Conservation (phyloP, 345 rosid species). For the Ceriops tagal region DNA sequence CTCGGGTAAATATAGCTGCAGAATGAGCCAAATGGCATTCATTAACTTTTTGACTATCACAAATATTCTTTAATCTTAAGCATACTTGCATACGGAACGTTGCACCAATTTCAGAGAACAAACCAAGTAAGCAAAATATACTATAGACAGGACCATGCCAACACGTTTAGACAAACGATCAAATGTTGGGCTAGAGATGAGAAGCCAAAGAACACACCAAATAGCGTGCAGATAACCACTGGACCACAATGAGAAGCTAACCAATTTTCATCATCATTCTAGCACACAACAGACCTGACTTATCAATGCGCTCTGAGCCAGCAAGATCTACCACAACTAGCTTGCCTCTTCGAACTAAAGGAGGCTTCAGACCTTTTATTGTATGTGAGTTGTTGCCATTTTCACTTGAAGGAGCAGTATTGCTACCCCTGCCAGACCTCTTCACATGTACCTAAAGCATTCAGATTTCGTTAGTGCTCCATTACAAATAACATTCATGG, state of each 20-base stretch:
- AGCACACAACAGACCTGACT: slow-evolving; percentile 60
- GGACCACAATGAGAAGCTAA: background rate
- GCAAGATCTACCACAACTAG: slow-evolving; percentile 97
- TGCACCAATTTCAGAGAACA: background rate
- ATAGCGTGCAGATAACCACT: background rate
- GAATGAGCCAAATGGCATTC: background rate
- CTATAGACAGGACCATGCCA: no score
- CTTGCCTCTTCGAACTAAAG: slow-evolving; percentile 79
- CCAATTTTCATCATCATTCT: background rate
- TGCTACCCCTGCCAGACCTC: slow-evolving; percentile 62
- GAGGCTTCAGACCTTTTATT: slow-evolving; percentile 63
- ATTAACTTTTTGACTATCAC: background rate
- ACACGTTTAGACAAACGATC: no score
- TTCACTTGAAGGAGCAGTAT: slow-evolving; percentile 45
- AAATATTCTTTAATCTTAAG: background rate
- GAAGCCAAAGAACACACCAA: no score
- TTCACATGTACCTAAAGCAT: slow-evolving; percentile 73
- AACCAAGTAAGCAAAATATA: no score
- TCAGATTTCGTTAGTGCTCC: slow-evolving; percentile 3
- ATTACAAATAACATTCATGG: background rate
- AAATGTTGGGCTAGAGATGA: no score
- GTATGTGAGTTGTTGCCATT: slow-evolving; percentile 45
- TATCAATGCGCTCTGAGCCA: slow-evolving; percentile 96
- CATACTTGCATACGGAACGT: background rate
- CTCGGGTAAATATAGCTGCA: background rate